Conservation (phyloP, 2,329 filamentous ascomycete genomes). For the Aureobasidium pullulans region DNA sequence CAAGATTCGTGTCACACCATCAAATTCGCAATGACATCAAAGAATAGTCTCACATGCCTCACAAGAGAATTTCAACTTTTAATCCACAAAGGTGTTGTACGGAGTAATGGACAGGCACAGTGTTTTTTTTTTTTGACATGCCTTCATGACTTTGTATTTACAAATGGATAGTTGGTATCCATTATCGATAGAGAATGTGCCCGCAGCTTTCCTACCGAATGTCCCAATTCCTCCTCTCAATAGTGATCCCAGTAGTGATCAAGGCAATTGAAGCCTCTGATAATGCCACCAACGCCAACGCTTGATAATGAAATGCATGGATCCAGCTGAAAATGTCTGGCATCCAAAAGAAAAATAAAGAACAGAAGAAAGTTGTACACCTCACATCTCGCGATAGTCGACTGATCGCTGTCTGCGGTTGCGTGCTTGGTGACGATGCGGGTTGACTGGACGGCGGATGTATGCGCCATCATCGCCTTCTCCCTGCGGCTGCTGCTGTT, state of each 20-base stretch:
- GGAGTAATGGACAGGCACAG: background rate
- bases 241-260: background rate
- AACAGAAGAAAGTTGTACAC: background rate
- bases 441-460: conserved; percentile 92
- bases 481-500: conserved; percentile 5
- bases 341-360: conserved; percentile 1
- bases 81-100: background rate
- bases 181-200: background rate
- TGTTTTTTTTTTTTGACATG: background rate
- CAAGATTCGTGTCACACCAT: background rate
- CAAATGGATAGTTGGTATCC: background rate
- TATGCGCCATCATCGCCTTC: conserved; percentile 73
- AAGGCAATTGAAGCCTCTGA: background rate
- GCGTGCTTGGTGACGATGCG: conserved; percentile 78
- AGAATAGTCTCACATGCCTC: background rate
- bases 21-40: background rate
- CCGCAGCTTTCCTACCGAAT: background rate
- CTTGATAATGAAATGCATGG: background rate
- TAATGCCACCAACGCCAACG: conserved; percentile 7
- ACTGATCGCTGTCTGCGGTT: conserved; percentile 69
- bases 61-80: background rate
- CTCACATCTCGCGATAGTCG: conserved; percentile 77
- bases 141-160: conserved; percentile 2
- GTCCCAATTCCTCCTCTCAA: background rate
- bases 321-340: background rate